Conservation (phyloP, 116 monocot species). For the Phalaenopsis hybrid region DNA sequence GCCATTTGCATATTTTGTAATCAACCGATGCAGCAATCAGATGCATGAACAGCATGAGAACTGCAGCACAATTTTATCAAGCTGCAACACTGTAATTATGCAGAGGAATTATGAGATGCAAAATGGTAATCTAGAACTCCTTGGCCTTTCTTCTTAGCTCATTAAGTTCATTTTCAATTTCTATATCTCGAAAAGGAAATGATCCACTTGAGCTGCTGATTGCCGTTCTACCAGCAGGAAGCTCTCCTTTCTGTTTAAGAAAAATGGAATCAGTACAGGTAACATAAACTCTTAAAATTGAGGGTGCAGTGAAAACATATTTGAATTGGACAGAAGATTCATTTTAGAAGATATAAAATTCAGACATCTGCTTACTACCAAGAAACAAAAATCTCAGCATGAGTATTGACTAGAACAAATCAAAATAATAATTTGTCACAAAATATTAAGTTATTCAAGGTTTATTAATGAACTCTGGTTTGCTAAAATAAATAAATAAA, state of each 20-base stretch:
- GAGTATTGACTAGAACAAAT: too few relatives aligned
- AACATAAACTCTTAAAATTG: too few relatives aligned
- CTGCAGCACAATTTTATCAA: neutral
- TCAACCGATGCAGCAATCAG: neutral
- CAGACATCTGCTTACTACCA: too few relatives aligned
- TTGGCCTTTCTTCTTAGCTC: slow-evolving; percentile 73
- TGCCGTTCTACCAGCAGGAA: slow-evolving; percentile 73
- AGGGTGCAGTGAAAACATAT: too few relatives aligned
- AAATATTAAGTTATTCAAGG: too few relatives aligned
- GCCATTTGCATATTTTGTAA: neutral
- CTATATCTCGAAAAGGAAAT: slow-evolving; percentile 51
- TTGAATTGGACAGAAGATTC: too few relatives aligned
- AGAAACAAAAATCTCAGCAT: too few relatives aligned
- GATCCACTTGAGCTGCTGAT: slow-evolving; percentile 40
- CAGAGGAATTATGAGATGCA: neutral
- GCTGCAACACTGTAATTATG: neutral
- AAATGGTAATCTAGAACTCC: slow-evolving; percentile 37
- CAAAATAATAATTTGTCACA: too few relatives aligned
- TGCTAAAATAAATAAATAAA: too few relatives aligned
- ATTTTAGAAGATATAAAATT: too few relatives aligned
- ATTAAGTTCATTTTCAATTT: slow-evolving; percentile 83
- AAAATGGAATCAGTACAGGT: neutral
- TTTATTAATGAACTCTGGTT: too few relatives aligned
- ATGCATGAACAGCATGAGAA: neutral
- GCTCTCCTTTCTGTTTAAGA: slow-evolving; percentile 73